Evolutionary conservation across 2,329 filamentous ascomycete genomes (phyloP), one percentile per base, ranked within the genome.

Genomic region (Diaporthe nobilis): DNA sequence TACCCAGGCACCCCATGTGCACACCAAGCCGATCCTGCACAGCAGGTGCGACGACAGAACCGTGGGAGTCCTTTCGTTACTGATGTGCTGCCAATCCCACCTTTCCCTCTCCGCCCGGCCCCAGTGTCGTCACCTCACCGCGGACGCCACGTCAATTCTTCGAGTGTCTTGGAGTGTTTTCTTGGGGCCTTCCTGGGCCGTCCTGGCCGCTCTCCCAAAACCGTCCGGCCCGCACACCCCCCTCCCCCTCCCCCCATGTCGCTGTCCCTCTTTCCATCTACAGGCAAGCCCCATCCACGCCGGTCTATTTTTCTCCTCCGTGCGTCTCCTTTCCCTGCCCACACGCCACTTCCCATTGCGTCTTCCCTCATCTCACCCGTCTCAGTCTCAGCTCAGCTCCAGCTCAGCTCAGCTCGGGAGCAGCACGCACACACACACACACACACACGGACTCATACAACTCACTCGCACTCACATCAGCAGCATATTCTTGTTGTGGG

Each of bases 91-190:
- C 65, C 47, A 68, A 53, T 68, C 65, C 65, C 49, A 51, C 65
- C 47, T 55, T 31, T 70, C 34, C 9, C 65, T 42, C 65, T 31
- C 65, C 49, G 49, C 47, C 65, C 31, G 65, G 65, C 65, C 49
- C 47, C 49, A 42, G 65, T 70, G 65, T 73, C 74, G 71, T 73
- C 58, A 65, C 70, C 70, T 73, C 60, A 55, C 67, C 71, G 39
- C 47, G 58, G 71, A 61, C 49, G 74, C 70, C 74, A 75, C 70
- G 74, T 73, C 70, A 73, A 75, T 67, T 75, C 49, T 49, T 53
- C n/a, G n/a, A 39, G 34, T 57, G 58, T 73, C 71, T 73, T 65
- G 71, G 60, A 55, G 42, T 53, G 44, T 53, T 28, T 53, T 70
- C 34, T 20, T 13, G 34, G 31, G 65, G 22, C 49, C 34, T n/a